phyloP scores from a whole-genome alignment of 192 early-diverging fungal species.

The Spinellus fusiger region DNA sequence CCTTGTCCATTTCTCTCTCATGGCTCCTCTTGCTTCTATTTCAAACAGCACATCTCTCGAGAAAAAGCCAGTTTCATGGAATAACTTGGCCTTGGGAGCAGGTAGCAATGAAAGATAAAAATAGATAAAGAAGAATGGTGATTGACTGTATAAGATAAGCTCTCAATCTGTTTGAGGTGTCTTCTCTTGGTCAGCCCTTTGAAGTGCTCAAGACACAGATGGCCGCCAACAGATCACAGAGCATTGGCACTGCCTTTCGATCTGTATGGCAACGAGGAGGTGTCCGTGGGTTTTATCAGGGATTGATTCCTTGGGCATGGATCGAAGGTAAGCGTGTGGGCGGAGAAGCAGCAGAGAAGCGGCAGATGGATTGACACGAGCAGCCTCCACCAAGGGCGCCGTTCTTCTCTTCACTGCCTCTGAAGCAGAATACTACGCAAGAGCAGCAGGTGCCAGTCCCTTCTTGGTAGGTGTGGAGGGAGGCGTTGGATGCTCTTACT shows the following conservation, averaged over 20 bases:
- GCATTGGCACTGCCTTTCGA: conserved; percentile 60
- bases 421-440: conserved; percentile 52
- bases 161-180: conserved; percentile 83
- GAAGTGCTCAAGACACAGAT: conserved; percentile 96
- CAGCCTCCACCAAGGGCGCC: conserved; percentile 52
- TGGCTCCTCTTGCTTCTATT: conserved; percentile 14
- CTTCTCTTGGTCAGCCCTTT: conserved; percentile 91
- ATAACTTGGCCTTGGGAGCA: conserved; percentile 84
- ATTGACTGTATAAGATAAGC: conserved; percentile 8
- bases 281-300: conserved; percentile 91
- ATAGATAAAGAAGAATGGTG: neutral
- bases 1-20: too few species aligned
- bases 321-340: conserved; percentile 32
- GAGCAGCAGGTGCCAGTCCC: conserved; percentile 45
- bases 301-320: conserved; percentile 66
- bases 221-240: conserved; percentile 87
- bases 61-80: conserved; percentile 85
- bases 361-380: neutral
- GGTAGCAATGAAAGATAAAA: conserved; percentile 36
- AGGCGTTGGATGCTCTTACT: neutral
- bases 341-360: too few species aligned
- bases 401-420: conserved; percentile 57
- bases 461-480: conserved; percentile 36
- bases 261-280: conserved; percentile 84
- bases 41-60: conserved; percentile 35